phyloP scores from a whole-genome alignment of 768 basidiomycete genomes.

The Trametes gibbosa region DNA sequence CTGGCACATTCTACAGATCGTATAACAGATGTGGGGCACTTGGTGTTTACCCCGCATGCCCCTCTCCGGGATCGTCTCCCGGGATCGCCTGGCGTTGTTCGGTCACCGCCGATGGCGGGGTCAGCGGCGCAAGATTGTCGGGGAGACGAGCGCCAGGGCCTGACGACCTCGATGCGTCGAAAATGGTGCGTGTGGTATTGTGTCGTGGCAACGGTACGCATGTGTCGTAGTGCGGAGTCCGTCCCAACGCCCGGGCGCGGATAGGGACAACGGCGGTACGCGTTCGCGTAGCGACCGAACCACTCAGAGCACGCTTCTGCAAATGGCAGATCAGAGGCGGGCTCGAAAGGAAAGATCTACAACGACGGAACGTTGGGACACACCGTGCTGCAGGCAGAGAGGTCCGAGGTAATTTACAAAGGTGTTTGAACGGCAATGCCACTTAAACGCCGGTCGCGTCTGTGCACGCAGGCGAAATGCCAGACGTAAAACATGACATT shows the following conservation, averaged over 20 bases:
- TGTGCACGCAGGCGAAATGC: not conserved
- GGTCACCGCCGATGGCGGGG: not conserved
- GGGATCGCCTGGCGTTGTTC: not conserved
- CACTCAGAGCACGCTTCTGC: not conserved
- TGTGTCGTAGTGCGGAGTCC: not conserved
- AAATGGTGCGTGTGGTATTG: not conserved
- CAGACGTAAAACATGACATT: conserved; percentile 9
- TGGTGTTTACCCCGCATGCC: not conserved
- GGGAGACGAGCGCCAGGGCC: not conserved
- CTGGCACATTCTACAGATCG: not conserved
- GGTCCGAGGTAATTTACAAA: not conserved
- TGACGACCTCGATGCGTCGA: not conserved
- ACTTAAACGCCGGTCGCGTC: conserved; percentile 2
- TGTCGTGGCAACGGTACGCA: conserved; percentile 4
- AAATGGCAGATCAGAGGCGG: not conserved
- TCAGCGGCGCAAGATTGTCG: conserved; percentile 5
- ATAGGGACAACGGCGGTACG: not conserved
- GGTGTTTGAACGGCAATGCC: conserved; percentile 1
- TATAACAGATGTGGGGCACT: not conserved
- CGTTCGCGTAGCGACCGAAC: not conserved
- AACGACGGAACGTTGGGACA: not conserved
- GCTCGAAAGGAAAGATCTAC: not conserved
- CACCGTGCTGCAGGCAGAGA: not conserved
- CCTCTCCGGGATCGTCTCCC: conserved; percentile 3
- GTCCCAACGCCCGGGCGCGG: not conserved